phyloP scores from a whole-genome alignment of 2,329 filamentous ascomycete genomes.

The Arachnomyces sp. region DNA sequence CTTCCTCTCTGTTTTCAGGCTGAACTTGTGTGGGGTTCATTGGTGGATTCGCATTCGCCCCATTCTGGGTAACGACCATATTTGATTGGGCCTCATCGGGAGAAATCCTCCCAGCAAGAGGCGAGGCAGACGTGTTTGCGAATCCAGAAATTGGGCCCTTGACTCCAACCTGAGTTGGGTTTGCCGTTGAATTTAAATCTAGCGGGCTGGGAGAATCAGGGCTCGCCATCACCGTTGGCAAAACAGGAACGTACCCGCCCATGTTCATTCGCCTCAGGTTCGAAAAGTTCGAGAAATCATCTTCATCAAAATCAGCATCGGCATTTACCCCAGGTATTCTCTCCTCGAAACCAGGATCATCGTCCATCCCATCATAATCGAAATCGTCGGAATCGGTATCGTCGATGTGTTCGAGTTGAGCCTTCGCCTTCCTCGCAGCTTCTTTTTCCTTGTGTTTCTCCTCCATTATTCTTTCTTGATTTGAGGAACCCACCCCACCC shows the following conservation, averaged over 20 bases:
- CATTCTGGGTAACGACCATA: no score
- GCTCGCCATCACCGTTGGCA: constrained; percentile 30
- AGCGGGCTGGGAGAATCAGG: constrained; percentile 19
- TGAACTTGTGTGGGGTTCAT: background rate
- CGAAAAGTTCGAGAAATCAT: constrained; percentile 21
- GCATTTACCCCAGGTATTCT: constrained; percentile 42
- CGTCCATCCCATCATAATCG: constrained; percentile 37
- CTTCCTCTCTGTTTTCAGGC: constrained; percentile 1
- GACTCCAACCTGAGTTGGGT: background rate
- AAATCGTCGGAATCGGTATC: constrained; percentile 32
- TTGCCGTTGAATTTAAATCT: constrained; percentile 11
- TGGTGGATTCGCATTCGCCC: background rate
- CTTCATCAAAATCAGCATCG: constrained; percentile 36
- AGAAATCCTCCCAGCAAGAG: background rate
- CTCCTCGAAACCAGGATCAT: constrained; percentile 39
- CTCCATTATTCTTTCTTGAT: constrained; percentile 56
- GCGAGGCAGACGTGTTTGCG: background rate
- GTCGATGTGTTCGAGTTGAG: constrained; percentile 22
- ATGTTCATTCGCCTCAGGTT: constrained; percentile 12
- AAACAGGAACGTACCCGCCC: constrained; percentile 23
- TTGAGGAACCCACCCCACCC: constrained; percentile 48
- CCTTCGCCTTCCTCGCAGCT: constrained; percentile 32
- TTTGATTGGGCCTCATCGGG: background rate
- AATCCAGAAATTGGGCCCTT: background rate
- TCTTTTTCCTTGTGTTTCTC: constrained; percentile 54